Evolutionary conservation across 257 asterid species (phyloP).

Genomic region (Solanum sitiens): DNA sequence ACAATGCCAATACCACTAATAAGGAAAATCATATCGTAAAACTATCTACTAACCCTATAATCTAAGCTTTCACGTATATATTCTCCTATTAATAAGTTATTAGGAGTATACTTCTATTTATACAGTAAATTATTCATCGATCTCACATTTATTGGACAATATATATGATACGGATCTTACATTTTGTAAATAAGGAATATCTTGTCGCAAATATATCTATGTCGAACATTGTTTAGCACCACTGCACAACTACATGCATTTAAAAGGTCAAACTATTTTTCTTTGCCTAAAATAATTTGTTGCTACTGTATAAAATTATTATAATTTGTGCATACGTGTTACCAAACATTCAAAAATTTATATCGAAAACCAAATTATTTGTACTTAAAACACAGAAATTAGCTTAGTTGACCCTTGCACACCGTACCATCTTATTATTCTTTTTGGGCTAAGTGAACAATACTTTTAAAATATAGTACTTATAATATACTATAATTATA

Average conservation of each 20-base stretch:
- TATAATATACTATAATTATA: neutral
- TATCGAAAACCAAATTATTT: neutral
- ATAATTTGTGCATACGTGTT: neutral
- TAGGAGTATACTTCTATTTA: neutral
- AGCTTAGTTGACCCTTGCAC: neutral
- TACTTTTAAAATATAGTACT: neutral
- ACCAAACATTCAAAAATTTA: neutral
- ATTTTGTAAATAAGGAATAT: neutral
- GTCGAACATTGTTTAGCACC: neutral
- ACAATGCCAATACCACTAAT: neutral
- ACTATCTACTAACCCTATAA: fast-evolving
- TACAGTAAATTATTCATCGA: neutral
- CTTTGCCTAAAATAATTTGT: too few relatives aligned
- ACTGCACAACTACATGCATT: neutral
- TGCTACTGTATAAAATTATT: neutral
- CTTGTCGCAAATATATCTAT: neutral
- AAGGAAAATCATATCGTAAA: fast-evolving
- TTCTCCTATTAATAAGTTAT: fast-evolving
- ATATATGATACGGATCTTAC: neutral
- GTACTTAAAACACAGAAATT: neutral
- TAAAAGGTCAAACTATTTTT: neutral
- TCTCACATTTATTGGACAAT: neutral
- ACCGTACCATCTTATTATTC: neutral
- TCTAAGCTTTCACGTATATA: fast-evolving
- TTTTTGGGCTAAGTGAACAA: neutral